Evolutionary conservation across 2,329 filamentous ascomycete genomes (phyloP).

Genomic region (Cladorrhinum sp.): DNA sequence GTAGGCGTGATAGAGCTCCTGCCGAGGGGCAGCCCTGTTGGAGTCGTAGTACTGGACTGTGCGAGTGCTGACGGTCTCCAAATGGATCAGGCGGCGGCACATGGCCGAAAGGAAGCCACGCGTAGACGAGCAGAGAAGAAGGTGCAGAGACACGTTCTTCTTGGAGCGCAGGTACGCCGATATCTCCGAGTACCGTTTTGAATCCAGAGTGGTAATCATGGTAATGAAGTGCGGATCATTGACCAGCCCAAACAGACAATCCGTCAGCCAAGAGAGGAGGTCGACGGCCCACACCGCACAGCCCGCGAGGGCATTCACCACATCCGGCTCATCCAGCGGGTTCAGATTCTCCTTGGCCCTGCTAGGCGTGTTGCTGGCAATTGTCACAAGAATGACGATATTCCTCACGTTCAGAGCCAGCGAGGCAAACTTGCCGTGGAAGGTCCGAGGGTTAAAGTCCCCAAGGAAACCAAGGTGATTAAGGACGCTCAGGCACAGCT

Average conservation of each 20-base stretch:
- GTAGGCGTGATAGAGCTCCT: slow-evolving; percentile 55
- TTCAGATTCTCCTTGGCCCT: slow-evolving; percentile 54
- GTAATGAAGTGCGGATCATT: slow-evolving; percentile 50
- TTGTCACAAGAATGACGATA: slow-evolving; percentile 61
- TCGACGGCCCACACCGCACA: slow-evolving; percentile 78
- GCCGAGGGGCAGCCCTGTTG: slow-evolving; percentile 37
- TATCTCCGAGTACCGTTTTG: slow-evolving; percentile 47
- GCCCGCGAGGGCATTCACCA: slow-evolving; percentile 68
- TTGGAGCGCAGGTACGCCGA: slow-evolving; percentile 50
- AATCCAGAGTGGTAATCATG: slow-evolving; percentile 39
- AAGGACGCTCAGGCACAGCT: slow-evolving; percentile 74
- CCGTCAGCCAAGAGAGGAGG: slow-evolving; percentile 61
- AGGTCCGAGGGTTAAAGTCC: slow-evolving; percentile 57
- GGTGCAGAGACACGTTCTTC: slow-evolving; percentile 58
- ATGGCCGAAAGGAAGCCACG: slow-evolving; percentile 68
- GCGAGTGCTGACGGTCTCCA: slow-evolving; percentile 48
- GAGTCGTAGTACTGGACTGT: slow-evolving; percentile 51
- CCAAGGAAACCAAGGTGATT: slow-evolving; percentile 73
- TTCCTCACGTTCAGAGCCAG: slow-evolving; percentile 72
- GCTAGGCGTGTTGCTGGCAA: slow-evolving; percentile 57
- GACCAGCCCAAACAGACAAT: slow-evolving; percentile 55
- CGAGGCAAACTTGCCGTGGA: slow-evolving; percentile 72
- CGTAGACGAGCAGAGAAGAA: slow-evolving; percentile 70
- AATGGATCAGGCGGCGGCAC: slow-evolving; percentile 60
- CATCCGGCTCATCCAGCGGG: slow-evolving; percentile 66